Evolutionary conservation across 2,329 filamentous ascomycete genomes (phyloP), one percentile per base, ranked within the genome.

Genomic region (Chrysoporthe deuterocubensis): DNA sequence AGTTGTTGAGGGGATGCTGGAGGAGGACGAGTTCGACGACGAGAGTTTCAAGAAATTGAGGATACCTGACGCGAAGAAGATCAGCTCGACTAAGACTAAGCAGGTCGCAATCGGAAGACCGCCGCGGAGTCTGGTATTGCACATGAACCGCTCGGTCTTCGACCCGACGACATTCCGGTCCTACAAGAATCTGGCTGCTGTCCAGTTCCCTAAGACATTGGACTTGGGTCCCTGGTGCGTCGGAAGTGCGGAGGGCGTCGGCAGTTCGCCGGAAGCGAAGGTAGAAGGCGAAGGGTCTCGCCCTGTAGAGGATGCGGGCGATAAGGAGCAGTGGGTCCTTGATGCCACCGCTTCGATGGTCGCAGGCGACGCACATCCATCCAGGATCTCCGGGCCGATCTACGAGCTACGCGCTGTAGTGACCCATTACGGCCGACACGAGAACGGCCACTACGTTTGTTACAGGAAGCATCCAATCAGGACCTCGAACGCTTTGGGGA

Each of bases 391-490:
- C 0, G 87, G 88, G 2, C 84, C 83, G 40, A 82, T 90, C 1
- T 98, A 97, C 76, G 88, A 92, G 75, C 82, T 98, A 18, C 88
- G 91, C 64, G 93, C 94, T 42, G 92, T 95, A 0, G 87, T 98
- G 11, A 96, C 93, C 0, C 96, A 98, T 76, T 92, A 92, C 70
- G 96, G 96, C 4, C 86, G 92, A 43, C 96, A 98, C 77, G 94
- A 97, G 70, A 97, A 97, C 73, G 96, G 96, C 0, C 96, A 99
- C 79, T 98, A 99, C 73, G 89, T 97, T 50, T 97, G 93, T 76
- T 97, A 96, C 78, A 87, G 93, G 63, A 92, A 91, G 74, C 90
- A 93, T 74, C 83, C 88, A 32, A 74, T 75, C 9, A 92, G 91
- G 74, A 90, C 93, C 74, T 84, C 87, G 18, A 74, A 75, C 11